Conservation (phyloP, 2,329 filamentous ascomycete species). For the Fusarium sp. region DNA sequence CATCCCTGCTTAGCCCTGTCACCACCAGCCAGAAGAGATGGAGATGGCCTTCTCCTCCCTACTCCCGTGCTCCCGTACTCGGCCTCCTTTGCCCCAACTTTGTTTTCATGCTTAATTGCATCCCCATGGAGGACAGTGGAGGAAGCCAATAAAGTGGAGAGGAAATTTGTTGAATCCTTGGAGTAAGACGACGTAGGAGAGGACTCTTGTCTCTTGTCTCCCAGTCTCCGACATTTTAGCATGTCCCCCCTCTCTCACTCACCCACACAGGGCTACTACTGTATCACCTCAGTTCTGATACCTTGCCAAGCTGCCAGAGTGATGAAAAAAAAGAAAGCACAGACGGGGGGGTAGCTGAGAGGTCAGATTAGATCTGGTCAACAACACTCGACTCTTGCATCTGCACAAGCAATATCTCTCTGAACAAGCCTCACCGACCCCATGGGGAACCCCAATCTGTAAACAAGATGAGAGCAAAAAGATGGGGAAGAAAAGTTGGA, state of each 20-base stretch:
- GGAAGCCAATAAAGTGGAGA: not conserved
- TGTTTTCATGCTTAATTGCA: slow-evolving; percentile 23
- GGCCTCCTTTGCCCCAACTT: slow-evolving; percentile 13
- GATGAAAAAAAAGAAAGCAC: slow-evolving; percentile 1
- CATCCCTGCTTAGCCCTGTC: not conserved
- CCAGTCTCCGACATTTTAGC: not conserved
- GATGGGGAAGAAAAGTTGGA: slow-evolving; percentile 18
- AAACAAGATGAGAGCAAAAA: not conserved
- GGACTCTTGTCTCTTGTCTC: not conserved
- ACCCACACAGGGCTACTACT: not conserved
- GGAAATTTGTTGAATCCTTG: not conserved
- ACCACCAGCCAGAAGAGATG: not conserved
- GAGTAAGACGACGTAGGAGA: not conserved
- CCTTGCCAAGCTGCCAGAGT: not conserved
- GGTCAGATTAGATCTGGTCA: slow-evolving; percentile 24
- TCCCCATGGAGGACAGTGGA: not conserved
- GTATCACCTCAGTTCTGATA: not conserved
- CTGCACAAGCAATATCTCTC: slow-evolving; percentile 3
- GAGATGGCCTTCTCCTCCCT: not conserved
- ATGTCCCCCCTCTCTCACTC: not conserved
- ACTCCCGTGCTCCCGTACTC: slow-evolving; percentile 1
- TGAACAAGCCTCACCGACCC: slow-evolving; percentile 9
- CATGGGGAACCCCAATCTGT: slow-evolving; percentile 24
- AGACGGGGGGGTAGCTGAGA: slow-evolving; percentile 17
- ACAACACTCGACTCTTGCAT: slow-evolving; percentile 11